Evolutionary conservation across 345 rosid genomes (phyloP).

Genomic region (Gossypium longicalyx): DNA sequence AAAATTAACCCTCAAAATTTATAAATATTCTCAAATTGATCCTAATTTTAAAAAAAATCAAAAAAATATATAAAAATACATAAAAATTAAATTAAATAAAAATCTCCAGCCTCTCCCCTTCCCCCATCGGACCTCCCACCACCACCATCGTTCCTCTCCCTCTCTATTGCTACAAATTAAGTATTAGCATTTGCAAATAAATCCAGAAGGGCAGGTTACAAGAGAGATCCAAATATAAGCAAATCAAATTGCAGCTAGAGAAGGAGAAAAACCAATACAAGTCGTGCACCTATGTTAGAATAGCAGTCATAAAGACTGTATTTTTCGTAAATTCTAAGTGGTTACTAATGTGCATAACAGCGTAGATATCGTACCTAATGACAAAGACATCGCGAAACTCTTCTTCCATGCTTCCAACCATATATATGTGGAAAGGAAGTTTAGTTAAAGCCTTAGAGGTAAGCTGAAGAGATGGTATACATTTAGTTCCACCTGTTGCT

Average conservation of each 20-base stretch:
- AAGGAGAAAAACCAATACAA: not conserved
- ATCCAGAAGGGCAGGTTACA: conserved; percentile 69
- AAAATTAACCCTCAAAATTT: no score
- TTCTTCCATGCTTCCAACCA: conserved; percentile 77
- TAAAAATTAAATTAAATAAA: no score
- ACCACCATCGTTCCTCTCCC: no score
- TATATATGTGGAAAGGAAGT: conserved; percentile 46
- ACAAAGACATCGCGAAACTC: conserved; percentile 66
- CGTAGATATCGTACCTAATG: conserved; percentile 42
- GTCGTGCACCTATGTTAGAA: not conserved
- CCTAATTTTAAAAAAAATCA: no score
- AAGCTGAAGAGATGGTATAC: not conserved
- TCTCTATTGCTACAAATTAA: no score
- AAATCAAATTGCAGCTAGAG: not conserved
- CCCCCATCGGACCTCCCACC: no score
- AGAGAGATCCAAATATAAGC: conserved; percentile 17
- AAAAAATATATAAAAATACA: no score
- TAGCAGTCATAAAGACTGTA: no score
- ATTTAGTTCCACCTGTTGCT: not conserved
- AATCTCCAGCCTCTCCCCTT: no score
- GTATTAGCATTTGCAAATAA: conserved; percentile 19
- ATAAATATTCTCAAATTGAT: no score
- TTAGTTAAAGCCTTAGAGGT: not conserved
- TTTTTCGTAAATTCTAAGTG: not conserved
- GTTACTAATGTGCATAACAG: not conserved